Percentiles rank a stretch among this genome's conserved stretches.
These are phyloP conservation scores for Talaromyces borbonicus DNA, from an alignment of 495 filamentous ascomycete species.

Conservation along the genomic window DNA sequence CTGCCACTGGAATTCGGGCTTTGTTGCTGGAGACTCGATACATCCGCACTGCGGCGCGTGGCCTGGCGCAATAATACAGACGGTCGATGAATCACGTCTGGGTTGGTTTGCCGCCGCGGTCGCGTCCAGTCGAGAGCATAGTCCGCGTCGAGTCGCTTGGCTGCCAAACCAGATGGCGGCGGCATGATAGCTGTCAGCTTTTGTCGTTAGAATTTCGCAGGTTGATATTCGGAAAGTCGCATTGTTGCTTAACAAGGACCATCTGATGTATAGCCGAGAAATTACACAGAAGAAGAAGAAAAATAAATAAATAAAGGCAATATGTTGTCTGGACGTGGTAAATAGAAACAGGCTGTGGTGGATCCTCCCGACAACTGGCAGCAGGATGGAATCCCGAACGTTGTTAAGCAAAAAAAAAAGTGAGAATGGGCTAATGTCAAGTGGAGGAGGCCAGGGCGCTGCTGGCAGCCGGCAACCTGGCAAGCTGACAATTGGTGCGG, in stretches of 20 bases:
- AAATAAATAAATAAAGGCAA: background rate
- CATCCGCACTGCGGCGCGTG: slow-evolving; percentile 5
- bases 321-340: no score
- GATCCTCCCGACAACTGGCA: no score
- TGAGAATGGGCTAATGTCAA: no score
- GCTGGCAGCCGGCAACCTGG: no score
- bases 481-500: no score
- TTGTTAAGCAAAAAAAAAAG: no score
- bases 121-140: slow-evolving; percentile 4
- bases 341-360: no score
- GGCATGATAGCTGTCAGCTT: background rate
- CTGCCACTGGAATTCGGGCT: background rate
- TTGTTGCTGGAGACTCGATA: background rate
- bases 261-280: background rate
- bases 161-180: slow-evolving; percentile 1
- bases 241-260: background rate
- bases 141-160: background rate
- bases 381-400: no score
- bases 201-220: background rate
- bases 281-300: background rate
- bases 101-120: slow-evolving; percentile 10
- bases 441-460: no score
- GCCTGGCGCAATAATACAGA: slow-evolving; percentile 8
- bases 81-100: slow-evolving; percentile 7
- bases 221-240: background rate